A percentile compares a stretch with the other conserved stretches of the same genome.
phyloP scores from a whole-genome alignment of 164 flowering plant genomes.

The Nymphaea thermarum region DNA sequence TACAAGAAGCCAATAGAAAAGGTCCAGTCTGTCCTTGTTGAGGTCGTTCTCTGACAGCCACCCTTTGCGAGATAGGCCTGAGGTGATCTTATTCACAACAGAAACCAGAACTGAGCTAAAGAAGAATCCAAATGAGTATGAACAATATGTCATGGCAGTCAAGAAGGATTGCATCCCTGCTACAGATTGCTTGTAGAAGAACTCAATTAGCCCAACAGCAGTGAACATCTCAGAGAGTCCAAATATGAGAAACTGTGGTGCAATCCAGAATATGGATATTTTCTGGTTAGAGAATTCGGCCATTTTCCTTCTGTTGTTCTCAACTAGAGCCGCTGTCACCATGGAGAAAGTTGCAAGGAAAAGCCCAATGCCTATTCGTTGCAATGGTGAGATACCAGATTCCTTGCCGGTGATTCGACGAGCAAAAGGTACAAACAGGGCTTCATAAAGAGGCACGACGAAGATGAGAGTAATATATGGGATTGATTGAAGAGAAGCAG shows the following conservation, averaged over 20 bases:
- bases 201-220: conserved; percentile 61
- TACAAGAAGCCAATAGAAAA: conserved; percentile 65
- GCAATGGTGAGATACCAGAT: conserved; percentile 59
- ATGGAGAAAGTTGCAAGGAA: conserved; percentile 58
- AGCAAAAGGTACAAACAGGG: conserved; percentile 42
- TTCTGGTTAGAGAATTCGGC: conserved; percentile 12
- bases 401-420: conserved; percentile 36
- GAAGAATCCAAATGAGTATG: conserved; percentile 64
- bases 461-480: conserved; percentile 58
- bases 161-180: conserved; percentile 62
- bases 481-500: conserved; percentile 67
- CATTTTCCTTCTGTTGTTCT: conserved; percentile 36
- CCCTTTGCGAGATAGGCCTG: conserved; percentile 20
- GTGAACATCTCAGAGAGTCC: conserved; percentile 74
- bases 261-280: conserved; percentile 50
- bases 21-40: conserved; percentile 53
- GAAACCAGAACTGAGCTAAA: conserved; percentile 56
- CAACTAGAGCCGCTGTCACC: conserved; percentile 63
- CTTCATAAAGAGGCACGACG: conserved; percentile 66
- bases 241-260: conserved; percentile 51
- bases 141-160: conserved; percentile 61
- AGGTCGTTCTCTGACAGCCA: conserved; percentile 60
- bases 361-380: conserved; percentile 59
- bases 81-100: conserved; percentile 43
- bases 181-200: conserved; percentile 50